phyloP scores from a whole-genome alignment of 2,329 filamentous ascomycete species.

The Colletotrichum abscissum region DNA sequence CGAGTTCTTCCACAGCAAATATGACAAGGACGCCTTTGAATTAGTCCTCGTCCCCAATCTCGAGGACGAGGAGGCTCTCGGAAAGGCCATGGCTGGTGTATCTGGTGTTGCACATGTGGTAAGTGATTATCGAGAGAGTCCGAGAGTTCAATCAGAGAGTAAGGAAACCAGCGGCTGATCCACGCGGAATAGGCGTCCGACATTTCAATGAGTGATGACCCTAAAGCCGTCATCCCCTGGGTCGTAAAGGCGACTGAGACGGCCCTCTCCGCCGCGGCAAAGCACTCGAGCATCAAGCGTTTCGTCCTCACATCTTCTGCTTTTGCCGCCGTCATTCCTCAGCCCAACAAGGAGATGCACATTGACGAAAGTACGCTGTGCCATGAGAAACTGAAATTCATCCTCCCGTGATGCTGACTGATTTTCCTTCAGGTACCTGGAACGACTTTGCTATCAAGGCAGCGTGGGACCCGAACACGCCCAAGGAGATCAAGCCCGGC shows the following conservation, averaged over 20 bases:
- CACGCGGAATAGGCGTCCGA: constrained; percentile 46
- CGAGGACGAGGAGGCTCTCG: constrained; percentile 38
- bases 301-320: constrained; percentile 54
- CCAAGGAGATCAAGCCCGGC: constrained; percentile 38
- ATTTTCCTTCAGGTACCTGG: constrained; percentile 43
- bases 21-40: constrained; percentile 48
- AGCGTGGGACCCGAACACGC: constrained; percentile 51
- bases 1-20: constrained; percentile 43
- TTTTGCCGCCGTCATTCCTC: constrained; percentile 37
- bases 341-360: constrained; percentile 29
- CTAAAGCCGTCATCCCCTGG: constrained; percentile 50
- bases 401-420: neutral
- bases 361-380: constrained; percentile 36
- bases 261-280: constrained; percentile 48
- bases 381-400: neutral
- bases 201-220: constrained; percentile 47
- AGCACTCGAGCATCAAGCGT: constrained; percentile 48
- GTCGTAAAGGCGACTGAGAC: constrained; percentile 43
- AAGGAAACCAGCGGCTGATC: constrained; percentile 16
- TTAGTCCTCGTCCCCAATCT: constrained; percentile 48
- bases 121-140: constrained; percentile 20
- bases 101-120: constrained; percentile 16
- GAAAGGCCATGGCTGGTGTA: constrained; percentile 42
- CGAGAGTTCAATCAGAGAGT: too few relatives aligned
- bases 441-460: constrained; percentile 46